Evolutionary conservation across 805 yeast species (phyloP), one percentile per base, ranked within the genome.

Genomic region (Monosporozyma servazzii): DNA sequence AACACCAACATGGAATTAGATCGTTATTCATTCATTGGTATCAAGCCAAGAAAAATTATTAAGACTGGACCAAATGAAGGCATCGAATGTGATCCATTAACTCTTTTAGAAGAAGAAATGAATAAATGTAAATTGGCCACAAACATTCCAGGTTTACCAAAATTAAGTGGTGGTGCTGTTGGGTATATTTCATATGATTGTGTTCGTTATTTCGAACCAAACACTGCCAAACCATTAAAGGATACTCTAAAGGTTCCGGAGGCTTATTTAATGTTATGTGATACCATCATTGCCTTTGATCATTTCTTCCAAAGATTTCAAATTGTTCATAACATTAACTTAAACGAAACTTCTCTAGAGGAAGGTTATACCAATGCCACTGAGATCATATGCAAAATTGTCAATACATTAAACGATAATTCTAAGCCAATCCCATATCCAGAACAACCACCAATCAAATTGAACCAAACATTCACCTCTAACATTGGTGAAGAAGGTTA

Each of bases 131-230:
- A 74, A 51, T 88, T 87, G 62, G 88, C 90, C 1, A 81, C 79
- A 58, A 67, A 68, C 43, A 71, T 88, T 48, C 95, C 95, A 0
- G 95, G 95, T 42, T 72, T 90, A 48, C 88, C 96, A 13, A 79
- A 77, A 56, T 72, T 89, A 52, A 83, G 90, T 59, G 99, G 99
- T 52, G 99, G 99, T 56, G 98, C 98, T 5, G 78, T 91, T 50
- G 99, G 99, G 1, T 93, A 89, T 65, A 82, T 93, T 44, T 88
- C 97, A 1, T 93, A 93, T 63, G 99, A 93, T 68, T 93, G 99
- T 73, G 86, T 93, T 63, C 86, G 88, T 66, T 93, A 93, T 69
- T 93, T 93, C 59, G 99, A 93, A 71, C 99, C 99, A 53, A 83
- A 77, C 59, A 91, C 98, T 1, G 77, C 76, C 54, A 79, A 87